Evolutionary conservation across 345 rosid genomes (phyloP).

Genomic region (Aquilaria malaccensis): DNA sequence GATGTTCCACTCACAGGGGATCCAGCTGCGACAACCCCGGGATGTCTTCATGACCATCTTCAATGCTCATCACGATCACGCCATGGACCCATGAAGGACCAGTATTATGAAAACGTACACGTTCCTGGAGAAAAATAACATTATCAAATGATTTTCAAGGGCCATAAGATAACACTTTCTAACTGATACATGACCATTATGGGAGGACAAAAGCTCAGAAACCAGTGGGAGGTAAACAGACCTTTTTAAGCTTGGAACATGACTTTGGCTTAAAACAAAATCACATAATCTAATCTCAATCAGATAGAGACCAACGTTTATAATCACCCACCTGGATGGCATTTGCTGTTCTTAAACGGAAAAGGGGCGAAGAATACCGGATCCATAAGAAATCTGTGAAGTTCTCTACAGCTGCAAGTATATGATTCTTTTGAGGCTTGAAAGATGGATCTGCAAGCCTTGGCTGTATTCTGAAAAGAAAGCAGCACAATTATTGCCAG

Average conservation of each 20-base stretch:
- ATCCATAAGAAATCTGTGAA: constrained; percentile 58
- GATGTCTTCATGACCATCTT: constrained; percentile 61
- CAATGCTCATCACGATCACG: constrained; percentile 79
- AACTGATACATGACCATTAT: too few species aligned
- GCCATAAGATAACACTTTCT: too few species aligned
- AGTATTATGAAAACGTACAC: constrained; percentile 68
- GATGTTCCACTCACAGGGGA: constrained; percentile 42
- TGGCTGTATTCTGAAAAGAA: constrained; percentile 57
- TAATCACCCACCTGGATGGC: constrained; percentile 62
- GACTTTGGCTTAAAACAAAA: background rate
- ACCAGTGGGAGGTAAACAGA: too few species aligned
- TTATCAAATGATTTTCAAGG: too few species aligned
- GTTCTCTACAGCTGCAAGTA: constrained; percentile 63
- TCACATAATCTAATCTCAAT: background rate
- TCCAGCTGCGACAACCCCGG: constrained; percentile 66
- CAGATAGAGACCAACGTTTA: too few species aligned
- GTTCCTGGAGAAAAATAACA: constrained; percentile 29
- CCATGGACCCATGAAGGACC: constrained; percentile 74
- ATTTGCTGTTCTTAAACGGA: constrained; percentile 65
- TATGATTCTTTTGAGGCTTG: constrained; percentile 70
- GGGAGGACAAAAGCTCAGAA: too few species aligned
- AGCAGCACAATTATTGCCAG: constrained; percentile 4
- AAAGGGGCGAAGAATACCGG: constrained; percentile 89
- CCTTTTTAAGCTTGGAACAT: too few species aligned
- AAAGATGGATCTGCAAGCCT: constrained; percentile 83